Evolutionary conservation across 2,329 filamentous ascomycete species (phyloP), one percentile per base, ranked within the genome.

Genomic region (Fusarium subtropicale): DNA sequence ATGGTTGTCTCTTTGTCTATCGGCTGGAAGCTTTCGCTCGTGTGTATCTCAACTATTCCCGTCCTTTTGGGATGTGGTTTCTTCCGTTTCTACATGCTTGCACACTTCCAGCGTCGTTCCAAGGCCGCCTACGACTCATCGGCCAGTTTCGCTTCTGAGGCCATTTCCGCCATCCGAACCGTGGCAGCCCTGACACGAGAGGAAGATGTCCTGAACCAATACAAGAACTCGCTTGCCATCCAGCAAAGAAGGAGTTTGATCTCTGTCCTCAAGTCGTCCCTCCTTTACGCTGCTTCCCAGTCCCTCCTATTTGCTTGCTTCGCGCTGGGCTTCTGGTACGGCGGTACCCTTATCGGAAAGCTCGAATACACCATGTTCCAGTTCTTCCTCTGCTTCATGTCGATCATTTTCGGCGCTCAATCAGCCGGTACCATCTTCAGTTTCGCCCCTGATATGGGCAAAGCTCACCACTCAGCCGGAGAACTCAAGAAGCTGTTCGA

Each of bases 241-340:
- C 93, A 97, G 77, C 89, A 90, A 51, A 86, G 85, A 56, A 83
- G 84, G 47, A 92, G 91, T 65, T 79, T 97, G 38, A 84, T 86
- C 12, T 96, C 93, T 1, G 87, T 97, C 33, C 78, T 93, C 64
- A 91, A 90, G 74, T 93, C 92, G 0, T 94, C 92, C 13, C 77
- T 86, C 2, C 87, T 97, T 7, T 98, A 97, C 76, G 93, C 94
- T 1, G 87, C 90, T 3, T 92, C 93, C 1, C 94, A 97, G 80
- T 94, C 92, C 0, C 82, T 97, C 61, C 88, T 92, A 64, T 97
- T 97, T 81, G 84, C 94, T 47, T 93, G 91, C 71, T 90, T 96
- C 63, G 94, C 94, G 0, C 87, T 97, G 6, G 93, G 92, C 3
- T 97, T 97, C 83, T 97, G 93, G 93, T 97, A 96, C 74, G 94